A percentile compares a stretch with the other conserved stretches of the same genome.
Conservation (phyloP, 2,329 filamentous ascomycete genomes). For the Fusarium domesticum region DNA sequence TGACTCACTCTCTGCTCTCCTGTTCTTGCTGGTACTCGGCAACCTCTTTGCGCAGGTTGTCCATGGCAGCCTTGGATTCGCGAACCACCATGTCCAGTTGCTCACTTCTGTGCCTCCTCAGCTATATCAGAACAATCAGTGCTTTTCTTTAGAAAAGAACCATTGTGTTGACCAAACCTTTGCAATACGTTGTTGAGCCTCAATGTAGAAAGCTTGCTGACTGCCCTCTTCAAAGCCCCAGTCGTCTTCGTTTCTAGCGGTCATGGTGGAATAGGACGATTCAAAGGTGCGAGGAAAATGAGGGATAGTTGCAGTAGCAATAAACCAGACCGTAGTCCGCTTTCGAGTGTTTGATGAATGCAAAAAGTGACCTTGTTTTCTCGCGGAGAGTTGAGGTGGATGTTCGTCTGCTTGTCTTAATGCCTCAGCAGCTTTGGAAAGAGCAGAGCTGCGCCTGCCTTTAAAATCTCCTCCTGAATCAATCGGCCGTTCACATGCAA, state of each 20-base stretch:
- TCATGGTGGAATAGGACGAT: neutral
- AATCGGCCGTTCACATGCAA: too few relatives aligned
- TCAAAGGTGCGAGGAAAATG: too few relatives aligned
- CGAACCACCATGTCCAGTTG: conserved; percentile 23
- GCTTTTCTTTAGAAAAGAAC: too few relatives aligned
- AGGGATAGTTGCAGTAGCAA: too few relatives aligned
- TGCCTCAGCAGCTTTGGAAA: too few relatives aligned
- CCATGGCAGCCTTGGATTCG: conserved; percentile 26
- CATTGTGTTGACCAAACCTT: neutral
- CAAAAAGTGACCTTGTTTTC: too few relatives aligned
- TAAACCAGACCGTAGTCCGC: too few relatives aligned
- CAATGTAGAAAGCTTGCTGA: neutral
- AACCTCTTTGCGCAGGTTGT: conserved; percentile 23
- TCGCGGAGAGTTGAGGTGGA: too few relatives aligned
- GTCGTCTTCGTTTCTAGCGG: neutral
- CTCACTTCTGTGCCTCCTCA: conserved; percentile 32
- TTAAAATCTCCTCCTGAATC: too few relatives aligned
- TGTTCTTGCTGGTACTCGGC: conserved; percentile 22
- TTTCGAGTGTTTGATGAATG: too few relatives aligned
- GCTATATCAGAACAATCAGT: conserved; percentile 17
- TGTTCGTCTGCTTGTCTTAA: too few relatives aligned
- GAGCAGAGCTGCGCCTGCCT: too few relatives aligned
- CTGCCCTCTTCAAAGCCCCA: neutral
- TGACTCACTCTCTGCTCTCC: conserved; percentile 23
- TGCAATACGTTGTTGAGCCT: neutral